Conservation (phyloP, 352 stramenopile genomes). For the Phytophthora agathidicida region DNA sequence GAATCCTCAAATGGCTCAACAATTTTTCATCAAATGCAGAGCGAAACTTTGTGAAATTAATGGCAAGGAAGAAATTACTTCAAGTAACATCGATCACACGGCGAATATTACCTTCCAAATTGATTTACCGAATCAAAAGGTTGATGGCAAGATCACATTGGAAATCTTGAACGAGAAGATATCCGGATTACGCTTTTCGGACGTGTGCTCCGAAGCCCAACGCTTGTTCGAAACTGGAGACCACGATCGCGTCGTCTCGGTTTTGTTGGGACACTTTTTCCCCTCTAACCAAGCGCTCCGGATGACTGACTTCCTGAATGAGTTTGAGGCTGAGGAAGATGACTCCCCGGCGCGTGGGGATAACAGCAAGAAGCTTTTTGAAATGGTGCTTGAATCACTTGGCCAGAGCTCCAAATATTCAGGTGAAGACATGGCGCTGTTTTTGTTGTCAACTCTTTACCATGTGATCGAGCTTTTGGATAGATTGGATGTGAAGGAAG, state of each 20-base stretch:
- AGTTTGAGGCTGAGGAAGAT: slow-evolving; percentile 50
- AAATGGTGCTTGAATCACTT: slow-evolving; percentile 52
- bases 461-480: slow-evolving; percentile 50
- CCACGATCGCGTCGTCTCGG: slow-evolving; percentile 46
- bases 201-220: slow-evolving; percentile 59
- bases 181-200: slow-evolving; percentile 53
- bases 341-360: neutral
- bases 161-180: slow-evolving; percentile 56
- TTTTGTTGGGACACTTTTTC: slow-evolving; percentile 62
- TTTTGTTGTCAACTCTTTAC: slow-evolving; percentile 50
- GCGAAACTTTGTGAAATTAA: slow-evolving; percentile 24
- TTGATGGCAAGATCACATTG: slow-evolving; percentile 41
- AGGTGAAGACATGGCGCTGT: slow-evolving; percentile 31
- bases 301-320: slow-evolving; percentile 58
- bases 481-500: slow-evolving; percentile 18
- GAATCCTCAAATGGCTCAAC: slow-evolving; percentile 48
- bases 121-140: slow-evolving; percentile 53
- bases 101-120: slow-evolving; percentile 21
- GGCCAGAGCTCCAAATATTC: slow-evolving; percentile 40
- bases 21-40: slow-evolving; percentile 65
- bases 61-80: too few species aligned
- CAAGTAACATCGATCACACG: neutral
- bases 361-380: slow-evolving; percentile 33
- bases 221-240: slow-evolving; percentile 39
- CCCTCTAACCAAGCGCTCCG: slow-evolving; percentile 48